Evolutionary conservation across 2,329 filamentous ascomycete species (phyloP).

Genomic region (Didymella exigua): DNA sequence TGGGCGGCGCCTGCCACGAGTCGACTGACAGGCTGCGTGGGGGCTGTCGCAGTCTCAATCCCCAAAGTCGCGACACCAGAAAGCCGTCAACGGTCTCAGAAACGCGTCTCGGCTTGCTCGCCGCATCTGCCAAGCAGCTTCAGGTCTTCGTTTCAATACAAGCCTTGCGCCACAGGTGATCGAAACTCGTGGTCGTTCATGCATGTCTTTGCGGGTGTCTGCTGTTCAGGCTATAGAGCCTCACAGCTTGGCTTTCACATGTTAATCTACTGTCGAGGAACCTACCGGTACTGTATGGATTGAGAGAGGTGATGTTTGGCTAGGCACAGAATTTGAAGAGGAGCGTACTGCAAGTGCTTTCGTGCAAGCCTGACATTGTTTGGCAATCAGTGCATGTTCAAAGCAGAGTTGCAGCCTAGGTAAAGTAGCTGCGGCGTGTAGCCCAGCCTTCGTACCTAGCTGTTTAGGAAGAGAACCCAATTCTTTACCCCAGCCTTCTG

Average conservation of each 20-base stretch:
- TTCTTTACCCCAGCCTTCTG: too few species aligned
- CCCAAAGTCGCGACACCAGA: neutral
- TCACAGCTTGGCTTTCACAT: neutral
- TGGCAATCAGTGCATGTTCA: too few species aligned
- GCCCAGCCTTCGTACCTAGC: too few species aligned
- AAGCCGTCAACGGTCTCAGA: slow-evolving; percentile 9
- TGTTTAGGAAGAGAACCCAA: too few species aligned
- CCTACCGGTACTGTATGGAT: too few species aligned
- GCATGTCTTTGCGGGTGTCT: neutral
- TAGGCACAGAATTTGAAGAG: too few species aligned
- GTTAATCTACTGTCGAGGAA: too few species aligned
- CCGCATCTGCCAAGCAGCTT: slow-evolving; percentile 8
- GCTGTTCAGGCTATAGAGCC: slow-evolving; percentile 14
- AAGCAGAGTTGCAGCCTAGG: too few species aligned
- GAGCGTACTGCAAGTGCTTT: too few species aligned
- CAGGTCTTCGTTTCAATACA: slow-evolving; percentile 5
- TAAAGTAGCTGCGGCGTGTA: too few species aligned
- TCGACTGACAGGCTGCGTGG: neutral
- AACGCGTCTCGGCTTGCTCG: slow-evolving; percentile 4
- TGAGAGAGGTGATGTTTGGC: too few species aligned
- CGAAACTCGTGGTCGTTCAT: neutral
- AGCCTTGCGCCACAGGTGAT: neutral
- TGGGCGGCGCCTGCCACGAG: neutral
- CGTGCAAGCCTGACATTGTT: too few species aligned
- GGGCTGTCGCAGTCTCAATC: neutral